These are phyloP conservation scores for Candida coquimbonensis DNA, from an alignment of 805 yeast species.

Conservation along the genomic window DNA sequence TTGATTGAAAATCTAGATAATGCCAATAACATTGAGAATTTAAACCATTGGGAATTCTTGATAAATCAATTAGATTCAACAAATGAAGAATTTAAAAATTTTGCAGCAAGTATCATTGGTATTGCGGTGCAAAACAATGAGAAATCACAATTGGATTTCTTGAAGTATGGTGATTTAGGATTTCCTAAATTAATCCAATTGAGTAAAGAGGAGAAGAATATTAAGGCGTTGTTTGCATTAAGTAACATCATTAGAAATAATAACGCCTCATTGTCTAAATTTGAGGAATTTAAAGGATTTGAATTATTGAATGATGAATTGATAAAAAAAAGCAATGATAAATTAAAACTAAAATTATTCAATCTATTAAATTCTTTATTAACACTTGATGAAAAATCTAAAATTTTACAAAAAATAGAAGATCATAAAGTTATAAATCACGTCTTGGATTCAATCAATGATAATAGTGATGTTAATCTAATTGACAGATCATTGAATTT, in stretches of 20 bases:
- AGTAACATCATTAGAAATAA: conserved; percentile 70
- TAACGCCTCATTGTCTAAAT: conserved; percentile 44
- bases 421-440: conserved; percentile 23
- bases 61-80: conserved; percentile 44
- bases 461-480: conserved; percentile 35
- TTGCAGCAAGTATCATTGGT: conserved; percentile 71
- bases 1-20: conserved; percentile 88
- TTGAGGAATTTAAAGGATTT: conserved; percentile 61
- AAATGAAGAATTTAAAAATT: conserved; percentile 40
- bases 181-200: conserved; percentile 38
- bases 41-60: conserved; percentile 74
- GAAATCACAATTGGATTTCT: conserved; percentile 61
- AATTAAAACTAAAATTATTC: conserved; percentile 44
- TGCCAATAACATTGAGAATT: conserved; percentile 83
- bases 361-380: conserved; percentile 55
- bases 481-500: conserved; percentile 52
- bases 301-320: conserved; percentile 32
- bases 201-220: conserved; percentile 31
- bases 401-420: conserved; percentile 32
- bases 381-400: conserved; percentile 39
- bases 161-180: conserved; percentile 40
- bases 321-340: conserved; percentile 24
- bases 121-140: conserved; percentile 92
- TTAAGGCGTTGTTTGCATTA: conserved; percentile 73
- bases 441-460: conserved; percentile 20